phyloP scores from a whole-genome alignment of 805 yeast genomes.

The Wickerhamiella brachini region DNA sequence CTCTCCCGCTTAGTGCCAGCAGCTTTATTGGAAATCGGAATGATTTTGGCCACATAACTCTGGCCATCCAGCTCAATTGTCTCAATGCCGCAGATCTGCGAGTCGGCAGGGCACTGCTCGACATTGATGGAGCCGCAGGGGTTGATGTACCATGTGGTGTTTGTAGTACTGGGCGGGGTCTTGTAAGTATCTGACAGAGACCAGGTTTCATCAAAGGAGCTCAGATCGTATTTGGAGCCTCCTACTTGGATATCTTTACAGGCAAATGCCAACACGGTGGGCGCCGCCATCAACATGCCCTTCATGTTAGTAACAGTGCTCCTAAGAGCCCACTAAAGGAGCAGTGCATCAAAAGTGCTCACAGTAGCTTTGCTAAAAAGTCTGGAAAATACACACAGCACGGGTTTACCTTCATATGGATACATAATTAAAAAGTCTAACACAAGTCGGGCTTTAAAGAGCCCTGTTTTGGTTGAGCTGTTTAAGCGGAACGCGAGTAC shows the following conservation, averaged over 20 bases:
- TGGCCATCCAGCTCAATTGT: conserved; percentile 37
- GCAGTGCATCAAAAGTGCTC: too few relatives aligned
- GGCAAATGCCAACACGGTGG: conserved; percentile 3
- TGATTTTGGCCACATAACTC: conserved; percentile 43
- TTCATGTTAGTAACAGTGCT: neutral
- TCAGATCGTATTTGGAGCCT: conserved; percentile 25
- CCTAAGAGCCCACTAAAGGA: too few relatives aligned
- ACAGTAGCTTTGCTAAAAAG: too few relatives aligned
- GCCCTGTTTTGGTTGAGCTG: neutral
- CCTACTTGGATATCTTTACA: conserved; percentile 4
- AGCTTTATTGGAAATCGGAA: conserved; percentile 28
- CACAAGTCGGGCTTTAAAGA: too few relatives aligned
- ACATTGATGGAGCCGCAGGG: conserved; percentile 43
- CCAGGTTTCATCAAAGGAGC: conserved; percentile 37
- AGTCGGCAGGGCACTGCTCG: conserved; percentile 48
- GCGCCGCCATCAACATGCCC: neutral
- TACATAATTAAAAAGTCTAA: conserved; percentile 1
- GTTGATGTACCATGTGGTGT: conserved; percentile 53
- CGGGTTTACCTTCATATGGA: neutral
- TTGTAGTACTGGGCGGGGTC: conserved; percentile 72
- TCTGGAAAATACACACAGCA: too few relatives aligned
- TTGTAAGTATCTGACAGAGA: conserved; percentile 28
- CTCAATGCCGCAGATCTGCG: conserved; percentile 70
- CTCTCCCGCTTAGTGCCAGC: neutral
- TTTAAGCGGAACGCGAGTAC: conserved; percentile 69